Conservation (phyloP, 768 basidiomycete genomes). For the Hirschioporus abietinus region DNA sequence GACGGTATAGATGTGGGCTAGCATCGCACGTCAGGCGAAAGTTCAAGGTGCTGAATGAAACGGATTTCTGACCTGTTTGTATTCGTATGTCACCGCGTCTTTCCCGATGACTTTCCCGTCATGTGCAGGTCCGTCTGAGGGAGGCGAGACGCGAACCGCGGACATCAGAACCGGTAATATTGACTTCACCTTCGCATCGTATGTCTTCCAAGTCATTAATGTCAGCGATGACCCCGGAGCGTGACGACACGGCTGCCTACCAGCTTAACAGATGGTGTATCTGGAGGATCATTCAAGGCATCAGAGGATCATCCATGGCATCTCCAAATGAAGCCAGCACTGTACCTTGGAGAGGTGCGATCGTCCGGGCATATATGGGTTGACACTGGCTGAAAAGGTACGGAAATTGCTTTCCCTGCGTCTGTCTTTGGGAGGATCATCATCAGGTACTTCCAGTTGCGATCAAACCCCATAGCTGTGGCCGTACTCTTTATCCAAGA, state of each 20-base stretch:
- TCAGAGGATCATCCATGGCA: not conserved
- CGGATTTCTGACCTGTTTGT: conserved; percentile 56
- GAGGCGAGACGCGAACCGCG: conserved; percentile 74
- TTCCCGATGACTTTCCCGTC: conserved; percentile 69
- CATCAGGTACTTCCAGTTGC: not conserved
- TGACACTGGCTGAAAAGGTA: conserved; percentile 94
- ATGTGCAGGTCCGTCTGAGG: conserved; percentile 62
- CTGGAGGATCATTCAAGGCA: conserved; percentile 30
- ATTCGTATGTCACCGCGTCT: conserved; percentile 69
- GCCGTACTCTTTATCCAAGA: conserved; percentile 72
- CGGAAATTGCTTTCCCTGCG: conserved; percentile 77
- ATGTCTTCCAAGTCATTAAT: conserved; percentile 47
- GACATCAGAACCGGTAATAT: conserved; percentile 85
- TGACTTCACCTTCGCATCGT: conserved; percentile 71
- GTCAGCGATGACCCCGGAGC: not conserved
- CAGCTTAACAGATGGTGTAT: conserved; percentile 84
- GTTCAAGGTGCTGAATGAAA: not conserved
- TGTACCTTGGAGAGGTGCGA: conserved; percentile 75
- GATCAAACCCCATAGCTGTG: conserved; percentile 16
- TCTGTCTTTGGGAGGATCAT: conserved; percentile 47
- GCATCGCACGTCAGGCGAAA: conserved; percentile 5
- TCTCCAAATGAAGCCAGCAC: not conserved
- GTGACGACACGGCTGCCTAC: conserved; percentile 33
- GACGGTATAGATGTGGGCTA: conserved; percentile 84
- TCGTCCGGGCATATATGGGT: conserved; percentile 79